phyloP scores from a whole-genome alignment of 2,329 filamentous ascomycete genomes.

The Alternaria triticimaculans region DNA sequence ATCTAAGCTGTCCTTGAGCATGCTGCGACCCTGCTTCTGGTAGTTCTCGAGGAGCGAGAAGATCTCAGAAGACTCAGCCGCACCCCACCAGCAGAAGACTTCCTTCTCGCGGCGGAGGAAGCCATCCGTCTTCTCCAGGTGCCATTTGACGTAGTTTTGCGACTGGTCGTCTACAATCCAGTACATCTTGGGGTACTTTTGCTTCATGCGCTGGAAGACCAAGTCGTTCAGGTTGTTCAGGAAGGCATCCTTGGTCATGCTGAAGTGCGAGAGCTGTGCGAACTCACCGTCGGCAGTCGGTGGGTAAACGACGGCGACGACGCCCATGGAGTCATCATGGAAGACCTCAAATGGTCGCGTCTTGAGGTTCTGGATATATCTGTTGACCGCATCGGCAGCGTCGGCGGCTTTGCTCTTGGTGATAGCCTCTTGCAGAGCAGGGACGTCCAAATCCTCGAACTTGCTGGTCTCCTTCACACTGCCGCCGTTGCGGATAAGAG shows the following conservation, averaged over 20 bases:
- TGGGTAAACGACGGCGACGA: constrained; percentile 85
- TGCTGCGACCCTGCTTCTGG: constrained; percentile 78
- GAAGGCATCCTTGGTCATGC: constrained; percentile 94
- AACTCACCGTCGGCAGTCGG: constrained; percentile 69
- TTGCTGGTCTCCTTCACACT: constrained; percentile 79
- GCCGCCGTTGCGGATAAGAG: constrained; percentile 88
- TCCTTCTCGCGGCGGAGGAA: constrained; percentile 85
- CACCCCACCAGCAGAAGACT: constrained; percentile 95
- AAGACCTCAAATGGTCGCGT: constrained; percentile 87
- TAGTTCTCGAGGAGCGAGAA: constrained; percentile 86
- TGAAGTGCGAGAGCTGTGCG: constrained; percentile 86
- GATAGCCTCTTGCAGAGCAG: constrained; percentile 81
- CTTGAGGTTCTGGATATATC: constrained; percentile 81
- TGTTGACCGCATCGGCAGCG: constrained; percentile 81
- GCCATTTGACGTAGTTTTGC: constrained; percentile 91
- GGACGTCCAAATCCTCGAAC: constrained; percentile 76
- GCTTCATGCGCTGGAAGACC: constrained; percentile 90
- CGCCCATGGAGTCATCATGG: constrained; percentile 93
- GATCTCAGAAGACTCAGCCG: constrained; percentile 81
- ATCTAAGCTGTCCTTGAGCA: constrained; percentile 90
- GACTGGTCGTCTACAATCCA: constrained; percentile 98
- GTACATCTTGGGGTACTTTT: constrained; percentile 86
- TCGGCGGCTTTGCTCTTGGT: constrained; percentile 82
- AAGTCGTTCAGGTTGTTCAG: constrained; percentile 94
- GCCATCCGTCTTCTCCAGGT: constrained; percentile 95